Percentiles rank a stretch among this genome's conserved stretches.
Conservation (phyloP, 164 flowering plant genomes). For the Piper longum region DNA sequence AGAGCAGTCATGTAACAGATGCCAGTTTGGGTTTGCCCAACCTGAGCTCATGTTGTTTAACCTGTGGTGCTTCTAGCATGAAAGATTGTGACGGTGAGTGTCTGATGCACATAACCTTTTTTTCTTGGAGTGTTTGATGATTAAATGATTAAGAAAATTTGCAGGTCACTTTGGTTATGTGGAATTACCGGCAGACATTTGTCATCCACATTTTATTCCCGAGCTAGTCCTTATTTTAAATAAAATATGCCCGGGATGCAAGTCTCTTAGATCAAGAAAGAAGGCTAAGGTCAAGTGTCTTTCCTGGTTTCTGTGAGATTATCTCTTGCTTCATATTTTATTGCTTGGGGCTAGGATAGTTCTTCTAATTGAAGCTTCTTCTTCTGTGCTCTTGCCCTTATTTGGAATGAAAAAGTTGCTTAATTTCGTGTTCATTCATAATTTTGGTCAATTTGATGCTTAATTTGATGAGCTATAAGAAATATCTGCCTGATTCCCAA, state of each 20-base stretch:
- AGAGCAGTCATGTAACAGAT: neutral
- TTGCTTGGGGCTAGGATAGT: neutral
- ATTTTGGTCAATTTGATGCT: too few relatives aligned
- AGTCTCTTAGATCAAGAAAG: slow-evolving; percentile 24
- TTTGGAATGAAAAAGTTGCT: neutral
- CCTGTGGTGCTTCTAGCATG: slow-evolving; percentile 43
- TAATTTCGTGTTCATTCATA: too few relatives aligned
- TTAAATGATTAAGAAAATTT: slow-evolving; percentile 1
- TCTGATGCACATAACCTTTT: slow-evolving; percentile 1
- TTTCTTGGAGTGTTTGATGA: neutral
- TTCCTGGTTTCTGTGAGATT: slow-evolving; percentile 7
- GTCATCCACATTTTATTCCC: slow-evolving; percentile 52
- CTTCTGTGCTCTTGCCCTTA: neutral
- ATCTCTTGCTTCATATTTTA: neutral
- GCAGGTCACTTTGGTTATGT: slow-evolving; percentile 79
- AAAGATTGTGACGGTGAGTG: slow-evolving; percentile 60
- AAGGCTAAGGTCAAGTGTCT: slow-evolving; percentile 50
- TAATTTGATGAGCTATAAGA: too few relatives aligned
- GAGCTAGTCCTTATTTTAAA: slow-evolving; percentile 56
- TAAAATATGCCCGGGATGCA: slow-evolving; percentile 76
- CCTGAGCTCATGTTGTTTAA: slow-evolving; percentile 34
- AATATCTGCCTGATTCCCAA: too few relatives aligned
- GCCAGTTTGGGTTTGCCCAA: neutral
- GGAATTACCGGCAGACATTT: slow-evolving; percentile 39
- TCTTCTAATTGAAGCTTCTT: neutral